Conservation (phyloP, 805 yeast species). For the Metschnikowia similis region DNA sequence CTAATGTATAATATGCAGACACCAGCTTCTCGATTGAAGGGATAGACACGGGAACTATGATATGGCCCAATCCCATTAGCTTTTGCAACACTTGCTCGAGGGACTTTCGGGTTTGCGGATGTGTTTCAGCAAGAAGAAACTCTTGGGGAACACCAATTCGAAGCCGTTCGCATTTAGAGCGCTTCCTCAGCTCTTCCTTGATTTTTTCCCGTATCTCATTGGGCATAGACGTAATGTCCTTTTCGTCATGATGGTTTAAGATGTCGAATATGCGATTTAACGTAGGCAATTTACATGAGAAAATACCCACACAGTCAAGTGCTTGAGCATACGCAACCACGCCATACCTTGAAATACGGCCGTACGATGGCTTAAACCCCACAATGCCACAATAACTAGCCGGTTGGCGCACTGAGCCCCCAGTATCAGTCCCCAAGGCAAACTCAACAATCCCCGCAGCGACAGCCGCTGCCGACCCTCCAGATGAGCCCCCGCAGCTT, state of each 20-base stretch:
- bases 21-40: slow-evolving; percentile 65
- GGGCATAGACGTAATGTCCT: slow-evolving; percentile 74
- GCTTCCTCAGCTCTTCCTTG: slow-evolving; percentile 1
- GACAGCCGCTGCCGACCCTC: slow-evolving; percentile 94
- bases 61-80: slow-evolving; percentile 47
- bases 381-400: slow-evolving; percentile 78
- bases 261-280: slow-evolving; percentile 48
- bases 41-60: slow-evolving; percentile 59
- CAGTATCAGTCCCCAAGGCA: slow-evolving; percentile 93
- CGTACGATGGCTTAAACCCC: slow-evolving; percentile 94
- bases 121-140: slow-evolving; percentile 52
- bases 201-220: slow-evolving; percentile 29
- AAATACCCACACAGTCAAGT: slow-evolving; percentile 87
- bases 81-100: slow-evolving; percentile 45
- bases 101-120: slow-evolving; percentile 39
- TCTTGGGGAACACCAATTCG: slow-evolving; percentile 73
- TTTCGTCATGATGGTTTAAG: slow-evolving; percentile 58
- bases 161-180: neutral
- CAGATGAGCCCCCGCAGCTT: slow-evolving; percentile 87
- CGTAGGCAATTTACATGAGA: slow-evolving; percentile 47
- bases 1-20: slow-evolving; percentile 81
- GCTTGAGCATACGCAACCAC: slow-evolving; percentile 91
- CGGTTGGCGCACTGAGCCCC: slow-evolving; percentile 93
- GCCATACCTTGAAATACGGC: slow-evolving; percentile 88
- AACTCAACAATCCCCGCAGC: slow-evolving; percentile 66